Base-by-base conservation (phyloP, 345 rosid species). In the Linum usitatissimum region DNA sequence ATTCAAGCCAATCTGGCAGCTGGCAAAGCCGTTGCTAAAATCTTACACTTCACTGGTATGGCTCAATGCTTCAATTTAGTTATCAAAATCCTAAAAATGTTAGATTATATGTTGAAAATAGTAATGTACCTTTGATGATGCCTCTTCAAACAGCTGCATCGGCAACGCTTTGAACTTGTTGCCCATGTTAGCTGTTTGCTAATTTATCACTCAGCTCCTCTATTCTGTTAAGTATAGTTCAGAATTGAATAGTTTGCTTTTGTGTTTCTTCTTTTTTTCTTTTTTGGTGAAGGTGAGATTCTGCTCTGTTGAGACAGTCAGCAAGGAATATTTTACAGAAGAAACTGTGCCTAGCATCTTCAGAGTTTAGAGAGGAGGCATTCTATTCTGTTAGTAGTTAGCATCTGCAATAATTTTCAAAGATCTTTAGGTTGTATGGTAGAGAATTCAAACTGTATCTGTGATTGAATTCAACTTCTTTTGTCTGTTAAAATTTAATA, bases 1-100 rank as follows among this genome's bases (percentile, higher is more conserved):
- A 61, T 92, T 89, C 76, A 64, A 78, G 81, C 96, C 96, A 61
- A 70, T 88, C 62, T 92, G 98, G 98, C 80, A 86, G 68, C 59
- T 85, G 30, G 77, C 74, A 57, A 89, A 87, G 85, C 98, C 98
- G 17, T 66, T 84, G 70, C 18, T 87, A 68, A 85, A 80, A 73
- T 78, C 84, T 14, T 87, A 87, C 61, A 88, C 95, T 57, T 87
- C 96, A 42, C 76, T 87, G 93, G 98, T 92, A 84, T 28, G 84
- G 34, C 18, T 20, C 14, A 34, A 20, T 6, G 39, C n/a, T 31
- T 6, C 5, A 17, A 20, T 3, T 15, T 31, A 57, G 56, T 9
- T 57, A n/a, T 69, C 1, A 18, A 18, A 5, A 34, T 7, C 8
- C 1, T 55, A 18, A 13, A 18, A 21, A 55, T 57, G 53, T 23